phyloP scores from a whole-genome alignment of 371 early-diverging fungal species.

The Mucor lusitanicus region DNA sequence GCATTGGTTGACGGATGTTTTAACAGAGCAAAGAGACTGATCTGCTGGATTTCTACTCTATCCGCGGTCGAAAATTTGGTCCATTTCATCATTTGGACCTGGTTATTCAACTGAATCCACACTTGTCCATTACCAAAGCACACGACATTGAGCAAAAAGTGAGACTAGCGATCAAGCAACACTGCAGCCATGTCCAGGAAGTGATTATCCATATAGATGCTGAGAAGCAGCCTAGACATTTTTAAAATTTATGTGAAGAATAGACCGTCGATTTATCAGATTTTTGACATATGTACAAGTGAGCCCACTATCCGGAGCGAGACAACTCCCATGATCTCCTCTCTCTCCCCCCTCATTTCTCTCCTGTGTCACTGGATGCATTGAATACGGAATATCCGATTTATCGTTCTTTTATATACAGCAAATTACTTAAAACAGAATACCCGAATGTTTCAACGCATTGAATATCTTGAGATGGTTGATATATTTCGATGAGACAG shows the following conservation, averaged over 20 bases:
- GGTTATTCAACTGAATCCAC: constrained; percentile 33
- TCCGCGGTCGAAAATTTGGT: constrained; percentile 47
- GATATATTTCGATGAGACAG: not conserved
- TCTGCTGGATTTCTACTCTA: constrained; percentile 35
- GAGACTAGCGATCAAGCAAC: constrained; percentile 27
- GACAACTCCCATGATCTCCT: not conserved
- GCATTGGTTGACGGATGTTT: not conserved
- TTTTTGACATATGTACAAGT: not conserved
- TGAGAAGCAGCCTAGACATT: constrained; percentile 28
- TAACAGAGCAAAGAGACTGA: constrained; percentile 25
- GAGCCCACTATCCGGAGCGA: not conserved
- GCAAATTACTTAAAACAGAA: constrained; percentile 1
- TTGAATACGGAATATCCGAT: not conserved
- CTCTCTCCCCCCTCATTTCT: too few relatives aligned
- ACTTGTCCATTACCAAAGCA: constrained; percentile 28
- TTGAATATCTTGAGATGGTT: not conserved
- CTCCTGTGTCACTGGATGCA: not conserved
- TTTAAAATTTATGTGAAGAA: not conserved
- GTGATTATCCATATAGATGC: constrained; percentile 39
- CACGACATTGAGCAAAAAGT: constrained; percentile 35
- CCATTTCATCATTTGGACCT: constrained; percentile 48
- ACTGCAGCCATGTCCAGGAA: constrained; percentile 39
- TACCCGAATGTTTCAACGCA: not conserved
- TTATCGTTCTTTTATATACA: not conserved
- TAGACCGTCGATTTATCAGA: not conserved